Evolutionary conservation across 345 rosid genomes (phyloP).

Genomic region (Kernera saxatilis): DNA sequence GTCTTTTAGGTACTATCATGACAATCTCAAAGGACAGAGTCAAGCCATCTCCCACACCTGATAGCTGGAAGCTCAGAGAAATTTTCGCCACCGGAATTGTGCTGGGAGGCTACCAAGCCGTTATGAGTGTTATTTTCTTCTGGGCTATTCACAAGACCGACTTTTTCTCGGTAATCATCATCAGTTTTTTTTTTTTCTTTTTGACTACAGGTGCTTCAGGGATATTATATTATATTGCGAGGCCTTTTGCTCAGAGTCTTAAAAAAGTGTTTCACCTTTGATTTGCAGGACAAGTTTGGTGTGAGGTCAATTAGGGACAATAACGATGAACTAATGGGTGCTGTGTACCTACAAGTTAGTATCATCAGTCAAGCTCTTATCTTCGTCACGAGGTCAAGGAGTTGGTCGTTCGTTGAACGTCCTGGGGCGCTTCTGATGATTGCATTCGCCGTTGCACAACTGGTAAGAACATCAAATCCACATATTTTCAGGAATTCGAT

Average conservation of each 20-base stretch:
- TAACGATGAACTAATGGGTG: constrained; percentile 40
- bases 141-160: constrained; percentile 57
- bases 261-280: background rate
- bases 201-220: background rate
- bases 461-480: constrained; percentile 35
- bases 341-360: constrained; percentile 59
- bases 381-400: constrained; percentile 37
- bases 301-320: constrained; percentile 37
- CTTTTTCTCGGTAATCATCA: constrained; percentile 45
- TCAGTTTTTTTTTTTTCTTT: background rate
- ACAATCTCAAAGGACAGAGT: constrained; percentile 94
- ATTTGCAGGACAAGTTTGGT: constrained; percentile 57
- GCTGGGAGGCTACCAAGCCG: constrained; percentile 75
- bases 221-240: background rate
- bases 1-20: constrained; percentile 75
- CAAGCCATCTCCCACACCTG: constrained; percentile 94
- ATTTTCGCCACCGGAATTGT: constrained; percentile 87
- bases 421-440: constrained; percentile 32
- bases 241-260: background rate
- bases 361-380: constrained; percentile 39
- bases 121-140: constrained; percentile 90
- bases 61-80: constrained; percentile 91
- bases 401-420: constrained; percentile 38
- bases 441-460: constrained; percentile 35
- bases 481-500: background rate